Base-by-base conservation (phyloP, 2,329 filamentous ascomycete genomes). In the Daldinia eschscholtzii region DNA sequence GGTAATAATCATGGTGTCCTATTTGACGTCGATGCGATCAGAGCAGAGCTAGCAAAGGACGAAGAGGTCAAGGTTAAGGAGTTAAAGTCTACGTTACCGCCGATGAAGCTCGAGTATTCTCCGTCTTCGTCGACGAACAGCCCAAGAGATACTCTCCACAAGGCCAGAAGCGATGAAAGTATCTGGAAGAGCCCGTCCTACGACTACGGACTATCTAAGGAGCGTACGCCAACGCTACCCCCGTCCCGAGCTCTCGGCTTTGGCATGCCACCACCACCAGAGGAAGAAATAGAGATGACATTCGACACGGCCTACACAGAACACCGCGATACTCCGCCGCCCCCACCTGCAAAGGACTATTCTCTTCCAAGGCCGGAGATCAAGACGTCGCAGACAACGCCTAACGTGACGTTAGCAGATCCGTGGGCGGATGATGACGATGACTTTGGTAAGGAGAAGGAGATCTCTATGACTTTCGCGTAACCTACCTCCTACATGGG, bases 1-100 rank as follows among this genome's bases (percentile, higher is more conserved):
- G 83, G 83, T 4, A 86, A 80, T 64, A 89, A 88, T 74, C 83
- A 83, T 46, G 87, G 88, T 37, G 91, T 98, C 7, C 85, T 99
- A 52, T 99, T 99, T 76, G 96, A 99, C 76, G 89, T 99, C 53
- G 96, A 99, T 75, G 96, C 96, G 12, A 98, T 99, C 72, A 88
- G 93, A 56, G 91, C 93, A 9, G 93, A 97, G 75, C 83, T 99
- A 37, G 93, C 93, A 30, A 88, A 88, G 56, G 92, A 95, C 70
- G 74, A 80, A 23, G 59, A 86, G 62, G 73, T 90, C 53, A 84
- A 88, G 78, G 89, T 97, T 71, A 91, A 89, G 77, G 93, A 98
- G 81, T 88, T 98, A 66, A 88, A 96, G 80, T 94, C 92, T 57
- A 98, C 94, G 1, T 83, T 98, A 26, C 94, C 95, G 52, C 93